Conservation (phyloP, 1,284 basidiomycete genomes). For the Thecaphora frezii region DNA sequence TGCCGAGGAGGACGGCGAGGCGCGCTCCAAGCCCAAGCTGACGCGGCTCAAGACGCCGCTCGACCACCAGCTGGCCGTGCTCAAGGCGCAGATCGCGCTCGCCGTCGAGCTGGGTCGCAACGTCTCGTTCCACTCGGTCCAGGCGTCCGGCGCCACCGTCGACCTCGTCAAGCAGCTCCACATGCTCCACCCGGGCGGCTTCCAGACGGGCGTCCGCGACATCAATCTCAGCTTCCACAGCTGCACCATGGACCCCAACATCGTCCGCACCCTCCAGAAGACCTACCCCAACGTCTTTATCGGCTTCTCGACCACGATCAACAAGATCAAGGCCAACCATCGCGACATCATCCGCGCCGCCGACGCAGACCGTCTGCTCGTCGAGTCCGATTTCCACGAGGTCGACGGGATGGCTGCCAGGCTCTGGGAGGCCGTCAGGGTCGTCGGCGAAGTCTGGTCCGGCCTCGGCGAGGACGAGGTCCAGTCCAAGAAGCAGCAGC, state of each 20-base stretch:
- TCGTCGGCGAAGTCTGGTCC: neutral
- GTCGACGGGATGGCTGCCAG: slow-evolving; percentile 28
- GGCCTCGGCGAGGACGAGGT: neutral
- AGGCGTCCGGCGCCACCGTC: slow-evolving; percentile 41
- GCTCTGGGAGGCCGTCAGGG: slow-evolving; percentile 13
- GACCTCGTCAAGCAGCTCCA: slow-evolving; percentile 32
- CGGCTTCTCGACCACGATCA: slow-evolving; percentile 53
- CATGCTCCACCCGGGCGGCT: slow-evolving; percentile 16
- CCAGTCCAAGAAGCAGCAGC: too few relatives aligned
- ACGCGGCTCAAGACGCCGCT: slow-evolving; percentile 46
- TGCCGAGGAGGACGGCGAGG: neutral
- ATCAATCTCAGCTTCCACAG: slow-evolving; percentile 46
- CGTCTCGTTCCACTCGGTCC: slow-evolving; percentile 54
- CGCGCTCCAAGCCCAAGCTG: slow-evolving; percentile 11
- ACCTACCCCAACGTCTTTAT: slow-evolving; percentile 47
- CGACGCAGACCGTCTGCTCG: slow-evolving; percentile 29
- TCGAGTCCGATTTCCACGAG: slow-evolving; percentile 49
- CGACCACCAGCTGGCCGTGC: slow-evolving; percentile 44
- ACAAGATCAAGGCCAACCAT: slow-evolving; percentile 34
- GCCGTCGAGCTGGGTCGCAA: slow-evolving; percentile 38
- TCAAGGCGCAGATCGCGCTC: slow-evolving; percentile 42
- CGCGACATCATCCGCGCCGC: slow-evolving; percentile 28
- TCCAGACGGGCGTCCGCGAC: slow-evolving; percentile 9
- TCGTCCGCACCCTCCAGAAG: slow-evolving; percentile 36
- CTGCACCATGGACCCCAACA: slow-evolving; percentile 48